These are phyloP conservation scores for Acacia pycnantha DNA, from an alignment of 331 rosid genomes.

Conservation along the genomic window DNA sequence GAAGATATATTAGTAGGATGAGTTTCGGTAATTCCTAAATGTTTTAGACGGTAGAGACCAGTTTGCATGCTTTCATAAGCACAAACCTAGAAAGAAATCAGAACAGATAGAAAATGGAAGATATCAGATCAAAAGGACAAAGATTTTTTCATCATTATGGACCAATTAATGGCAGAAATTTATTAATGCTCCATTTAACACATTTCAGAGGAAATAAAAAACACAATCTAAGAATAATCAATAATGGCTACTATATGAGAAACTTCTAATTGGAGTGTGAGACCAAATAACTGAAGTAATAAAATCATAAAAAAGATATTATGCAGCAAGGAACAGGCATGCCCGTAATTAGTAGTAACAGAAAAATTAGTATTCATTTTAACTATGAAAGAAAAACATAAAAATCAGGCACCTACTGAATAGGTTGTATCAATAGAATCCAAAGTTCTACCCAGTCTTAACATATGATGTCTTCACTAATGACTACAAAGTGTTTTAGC, in stretches of 20 bases:
- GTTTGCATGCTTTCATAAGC: slow-evolving; percentile 99
- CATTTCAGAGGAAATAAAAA: too few relatives aligned
- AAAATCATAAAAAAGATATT: slow-evolving; percentile 2
- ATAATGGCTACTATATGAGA: neutral
- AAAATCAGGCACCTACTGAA: slow-evolving; percentile 1
- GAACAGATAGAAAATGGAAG: slow-evolving; percentile 18
- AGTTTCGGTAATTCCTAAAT: slow-evolving; percentile 84
- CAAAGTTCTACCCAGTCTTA: neutral
- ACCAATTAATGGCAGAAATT: neutral
- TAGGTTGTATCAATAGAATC: neutral
- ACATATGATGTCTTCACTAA: slow-evolving; percentile 16
- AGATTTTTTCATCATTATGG: neutral
- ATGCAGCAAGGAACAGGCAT: neutral
- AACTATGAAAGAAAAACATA: slow-evolving; percentile 11
- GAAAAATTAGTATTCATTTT: neutral
- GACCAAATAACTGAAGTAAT: slow-evolving; percentile 6
- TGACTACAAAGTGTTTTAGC: slow-evolving; percentile 7
- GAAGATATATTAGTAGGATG: slow-evolving; percentile 83
- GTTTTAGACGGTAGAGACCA: slow-evolving; percentile 87
- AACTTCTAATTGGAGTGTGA: neutral
- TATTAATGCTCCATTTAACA: neutral
- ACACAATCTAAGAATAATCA: slow-evolving; percentile 16
- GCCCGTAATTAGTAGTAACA: neutral
- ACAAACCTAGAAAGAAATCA: slow-evolving; percentile 62
- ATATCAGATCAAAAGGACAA: slow-evolving; percentile 10